phyloP scores from a whole-genome alignment of 2,329 filamentous ascomycete species.

The Hypoxylon sp. region DNA sequence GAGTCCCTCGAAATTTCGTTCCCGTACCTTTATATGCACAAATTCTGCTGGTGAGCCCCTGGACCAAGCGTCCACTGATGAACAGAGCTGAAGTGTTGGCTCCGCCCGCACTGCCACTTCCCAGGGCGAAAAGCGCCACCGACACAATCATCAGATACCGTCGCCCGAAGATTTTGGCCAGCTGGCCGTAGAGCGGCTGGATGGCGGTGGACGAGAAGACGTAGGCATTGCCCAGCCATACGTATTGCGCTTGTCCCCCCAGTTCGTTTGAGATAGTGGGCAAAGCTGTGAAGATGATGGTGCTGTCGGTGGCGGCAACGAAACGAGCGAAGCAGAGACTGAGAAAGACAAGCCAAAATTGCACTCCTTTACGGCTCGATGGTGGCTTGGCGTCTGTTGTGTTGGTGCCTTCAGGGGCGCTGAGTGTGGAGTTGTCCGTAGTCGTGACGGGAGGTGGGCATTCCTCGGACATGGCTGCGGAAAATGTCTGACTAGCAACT shows the following conservation, averaged over 20 bases:
- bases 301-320: not conserved
- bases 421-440: too few relatives aligned
- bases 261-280: not conserved
- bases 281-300: not conserved
- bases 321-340: not conserved
- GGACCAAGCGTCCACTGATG: slow-evolving; percentile 51
- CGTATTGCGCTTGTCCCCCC: not conserved
- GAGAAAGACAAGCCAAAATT: not conserved
- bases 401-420: too few relatives aligned
- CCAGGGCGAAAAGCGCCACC: slow-evolving; percentile 53
- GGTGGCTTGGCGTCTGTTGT: too few relatives aligned
- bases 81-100: slow-evolving; percentile 50
- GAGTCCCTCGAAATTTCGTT: too few relatives aligned
- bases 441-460: too few relatives aligned
- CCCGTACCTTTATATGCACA: too few relatives aligned
- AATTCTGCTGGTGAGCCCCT: too few relatives aligned
- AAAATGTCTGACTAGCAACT: too few relatives aligned
- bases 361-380: too few relatives aligned
- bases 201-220: not conserved
- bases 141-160: slow-evolving; percentile 47
- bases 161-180: slow-evolving; percentile 56
- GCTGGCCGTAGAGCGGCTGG: slow-evolving; percentile 55
- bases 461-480: too few relatives aligned
- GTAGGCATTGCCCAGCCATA: not conserved
- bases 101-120: slow-evolving; percentile 54